phyloP scores from a whole-genome alignment of 768 basidiomycete species.

The Trametes gibbosa region DNA sequence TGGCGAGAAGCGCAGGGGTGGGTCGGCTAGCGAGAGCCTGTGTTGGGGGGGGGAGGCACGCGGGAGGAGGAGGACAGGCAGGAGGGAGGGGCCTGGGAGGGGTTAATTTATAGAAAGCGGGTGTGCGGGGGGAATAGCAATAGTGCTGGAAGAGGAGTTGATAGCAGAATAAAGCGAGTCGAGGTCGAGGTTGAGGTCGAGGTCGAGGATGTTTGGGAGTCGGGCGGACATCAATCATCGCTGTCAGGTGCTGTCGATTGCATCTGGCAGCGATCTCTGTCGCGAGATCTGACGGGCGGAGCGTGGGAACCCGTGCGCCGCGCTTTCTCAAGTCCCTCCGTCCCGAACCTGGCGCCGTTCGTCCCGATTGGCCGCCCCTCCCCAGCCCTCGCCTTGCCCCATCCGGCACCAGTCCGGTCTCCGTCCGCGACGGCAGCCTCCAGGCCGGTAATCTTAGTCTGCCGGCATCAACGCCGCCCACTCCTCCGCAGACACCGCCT shows the following conservation, averaged over 20 bases:
- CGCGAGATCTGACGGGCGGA: slow-evolving; percentile 6
- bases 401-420: slow-evolving; percentile 24
- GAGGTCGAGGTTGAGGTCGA: slow-evolving; percentile 13
- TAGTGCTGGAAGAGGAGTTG: no score
- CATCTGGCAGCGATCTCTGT: slow-evolving; percentile 24
- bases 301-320: slow-evolving; percentile 23
- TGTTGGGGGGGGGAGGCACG: not conserved
- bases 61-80: not conserved
- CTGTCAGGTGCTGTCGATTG: slow-evolving; percentile 26
- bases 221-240: slow-evolving; percentile 24
- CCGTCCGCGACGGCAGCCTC: slow-evolving; percentile 45
- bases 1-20: not conserved
- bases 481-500: slow-evolving; percentile 10
- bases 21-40: not conserved
- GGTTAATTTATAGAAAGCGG: no score
- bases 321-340: slow-evolving; percentile 36
- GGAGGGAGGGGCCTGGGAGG: no score
- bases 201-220: slow-evolving; percentile 10
- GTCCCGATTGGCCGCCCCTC: slow-evolving; percentile 46
- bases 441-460: not conserved
- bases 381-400: slow-evolving; percentile 16
- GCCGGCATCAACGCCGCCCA: slow-evolving; percentile 5
- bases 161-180: no score
- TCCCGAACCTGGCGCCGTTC: slow-evolving; percentile 40
- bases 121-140: no score